Evolutionary conservation across 2,329 filamentous ascomycete species (phyloP), one percentile per base, ranked within the genome.

Genomic region (Corinectria fuckeliana): DNA sequence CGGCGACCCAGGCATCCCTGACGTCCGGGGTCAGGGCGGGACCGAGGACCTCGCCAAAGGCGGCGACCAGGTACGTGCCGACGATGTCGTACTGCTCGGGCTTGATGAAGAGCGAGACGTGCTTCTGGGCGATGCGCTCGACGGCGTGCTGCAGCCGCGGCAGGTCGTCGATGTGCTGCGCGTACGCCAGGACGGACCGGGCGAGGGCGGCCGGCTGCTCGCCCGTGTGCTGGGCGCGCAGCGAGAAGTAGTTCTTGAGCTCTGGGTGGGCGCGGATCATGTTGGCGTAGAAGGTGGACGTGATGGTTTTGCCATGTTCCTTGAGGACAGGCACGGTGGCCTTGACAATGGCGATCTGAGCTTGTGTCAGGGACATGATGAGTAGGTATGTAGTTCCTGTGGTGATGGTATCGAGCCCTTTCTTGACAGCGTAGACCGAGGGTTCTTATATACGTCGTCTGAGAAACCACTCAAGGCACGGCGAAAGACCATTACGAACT

Each of bases 71-170:
- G 72, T 88, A 82, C 63, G 85, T 82, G 39, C 88, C 91, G 2
- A 93, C 90, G 28, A 92, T 83, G 51, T 80, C 76, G 72, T 93
- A 93, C 52, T 92, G 87, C 20, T 87, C 88, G 0, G 90, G 82
- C 63, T 80, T 77, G 69, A 93, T 84, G 71, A 85, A 86, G n/a
- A 93, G 81, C 1, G 86, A 89, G 21, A 83, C 89, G 71, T 93
- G 91, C 77, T 92, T 93, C 69, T 92, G 86, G 57, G 88, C 88
- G 64, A 94, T 92, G 68, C 88, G 84, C 74, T 91, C 88, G 13
- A 86, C 79, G 30, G 77, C 78, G 28, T 83, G 80, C 11, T 73
- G 73, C 4, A 93, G 80, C 18, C 79, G 83, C 45, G 81, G 83
- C 0, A 91, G 81, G 70, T 92, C 82, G 74, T 92, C 89, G 70